Base-by-base conservation (phyloP, 345 rosid species). In the Orychophragmus violaceus region DNA sequence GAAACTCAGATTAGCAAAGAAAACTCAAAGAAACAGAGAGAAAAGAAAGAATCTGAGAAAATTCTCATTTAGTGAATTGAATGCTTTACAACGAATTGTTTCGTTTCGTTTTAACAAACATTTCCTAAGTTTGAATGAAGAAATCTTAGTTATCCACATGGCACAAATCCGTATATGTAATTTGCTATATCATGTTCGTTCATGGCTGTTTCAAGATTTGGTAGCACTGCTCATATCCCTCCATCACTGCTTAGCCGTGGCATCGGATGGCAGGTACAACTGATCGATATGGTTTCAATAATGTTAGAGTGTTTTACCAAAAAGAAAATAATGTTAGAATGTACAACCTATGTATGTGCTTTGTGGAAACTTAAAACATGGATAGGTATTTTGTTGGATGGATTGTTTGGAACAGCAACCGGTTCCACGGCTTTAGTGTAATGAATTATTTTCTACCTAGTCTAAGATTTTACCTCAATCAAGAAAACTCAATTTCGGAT, bases 351-450 rank as follows among this genome's bases (percentile, higher is more conserved):
- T 70, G 52, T 30, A 63, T 46, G 48, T 45, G 2, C 36, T 56
- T 14, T 45, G 63, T 14, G 35, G 46, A 35, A 67, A 39, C 0
- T 41, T 14, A 28, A 56, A 21, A 35, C 12, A 35, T 5, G 96
- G 4, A 56, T 87, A 45, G 81, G 91, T 3, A 73, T 83, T 51
- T 77, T 92, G 69, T 80, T 83, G 11, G 71, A 76, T 62, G 95
- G 90, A 45, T 27, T 77, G 23, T 87, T 89, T 64, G 98, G 98
- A 8, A 75, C 87, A 24, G 82, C 72, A 46, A 79, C 54, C 21
- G 96, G 96, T 70, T 80, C 75, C 21, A 76, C 95, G 25, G 98
- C 92, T 64, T 83, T 91, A 56, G 90, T 89, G 98, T 83, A 84
- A 78, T 22, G 25, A 56, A 35, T n/a, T n/a, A n/a, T n/a, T n/a